Evolutionary conservation across 164 flowering plant species (phyloP), one percentile per base, ranked within the genome.

Genomic region (Chloranthus sessilifolius): DNA sequence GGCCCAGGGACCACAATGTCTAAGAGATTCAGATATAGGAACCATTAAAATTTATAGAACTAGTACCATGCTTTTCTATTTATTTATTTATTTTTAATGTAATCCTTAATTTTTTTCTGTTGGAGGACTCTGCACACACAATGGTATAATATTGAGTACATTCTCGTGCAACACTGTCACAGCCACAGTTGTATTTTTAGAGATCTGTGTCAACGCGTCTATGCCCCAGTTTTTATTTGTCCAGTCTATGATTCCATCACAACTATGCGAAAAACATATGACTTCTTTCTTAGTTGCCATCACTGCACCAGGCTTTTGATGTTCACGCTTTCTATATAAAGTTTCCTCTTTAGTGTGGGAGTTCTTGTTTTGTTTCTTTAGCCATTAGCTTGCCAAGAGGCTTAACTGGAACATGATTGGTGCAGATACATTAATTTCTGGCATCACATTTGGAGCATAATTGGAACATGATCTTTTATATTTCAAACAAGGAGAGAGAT

Each of bases 361-460:
- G 23, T 21, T 21, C 46, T n/a, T 11, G 1, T 23, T 9, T 5
- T 9, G 21, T 43, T 43, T 43, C 29, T 23, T n/a, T 23, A 10
- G 46, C 8, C 23, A 43, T 43, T 43, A 21, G 23, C 23, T 23
- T 43, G 14, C 25, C 11, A 4, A 11, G 5, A 21, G 9, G 11
- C 14, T 19, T 15, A n/a, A n/a, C n/a, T n/a, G n/a, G n/a, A n/a
- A n/a, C n/a, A 11, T 43, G 21, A 7, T 43, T 21, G n/a, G 21
- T 27, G 49, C 49, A 45, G 30, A 45, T 45, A 12, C 14, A 27
- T 45, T 45, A 33, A 45, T 45, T 25, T 24, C 19, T 3, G 28
- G 15, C 11, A 23, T 45, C 26, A 45, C 25, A 45, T 5, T n/a
- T 45, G 1, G 2, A 7, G n/a, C n/a, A n/a, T n/a, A n/a, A n/a